A percentile compares a stretch with the other conserved stretches of the same genome.
Conservation (phyloP, 129 eudicot species). For the Helianthus tuberosus region DNA sequence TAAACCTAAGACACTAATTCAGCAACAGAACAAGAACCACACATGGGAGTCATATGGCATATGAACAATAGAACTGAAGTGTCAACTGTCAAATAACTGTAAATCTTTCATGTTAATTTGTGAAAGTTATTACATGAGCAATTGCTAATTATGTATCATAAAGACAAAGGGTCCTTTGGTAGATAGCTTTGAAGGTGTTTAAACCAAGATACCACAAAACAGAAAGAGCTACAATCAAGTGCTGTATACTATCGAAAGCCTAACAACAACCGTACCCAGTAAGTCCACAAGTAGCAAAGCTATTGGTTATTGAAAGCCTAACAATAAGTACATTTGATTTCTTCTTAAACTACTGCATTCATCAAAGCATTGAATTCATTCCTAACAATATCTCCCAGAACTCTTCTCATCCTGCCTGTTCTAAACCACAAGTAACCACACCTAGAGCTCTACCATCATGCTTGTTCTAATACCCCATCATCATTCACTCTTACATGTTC, state of each 20-base stretch:
- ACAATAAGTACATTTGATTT: neutral
- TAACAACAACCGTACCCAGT: neutral
- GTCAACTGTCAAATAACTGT: neutral
- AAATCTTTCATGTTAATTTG: neutral
- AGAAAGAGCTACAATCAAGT: neutral
- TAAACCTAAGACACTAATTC: neutral
- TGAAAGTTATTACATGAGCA: neutral
- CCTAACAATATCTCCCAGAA: neutral
- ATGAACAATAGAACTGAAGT: neutral
- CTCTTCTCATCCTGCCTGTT: neutral
- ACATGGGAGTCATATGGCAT: neutral
- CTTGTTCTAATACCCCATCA: neutral
- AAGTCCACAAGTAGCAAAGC: too few relatives aligned
- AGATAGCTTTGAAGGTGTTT: neutral
- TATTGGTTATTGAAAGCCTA: neutral
- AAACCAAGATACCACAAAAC: neutral
- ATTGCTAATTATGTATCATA: neutral
- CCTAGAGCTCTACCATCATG: neutral
- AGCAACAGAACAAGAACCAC: neutral
- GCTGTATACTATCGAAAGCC: neutral
- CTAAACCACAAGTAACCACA: neutral
- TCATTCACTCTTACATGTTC: neutral
- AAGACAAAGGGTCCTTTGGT: neutral
- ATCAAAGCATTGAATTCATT: neutral
- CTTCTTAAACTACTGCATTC: neutral